Evolutionary conservation across 2,329 filamentous ascomycete species (phyloP).

Genomic region (Penicillium nordicum): DNA sequence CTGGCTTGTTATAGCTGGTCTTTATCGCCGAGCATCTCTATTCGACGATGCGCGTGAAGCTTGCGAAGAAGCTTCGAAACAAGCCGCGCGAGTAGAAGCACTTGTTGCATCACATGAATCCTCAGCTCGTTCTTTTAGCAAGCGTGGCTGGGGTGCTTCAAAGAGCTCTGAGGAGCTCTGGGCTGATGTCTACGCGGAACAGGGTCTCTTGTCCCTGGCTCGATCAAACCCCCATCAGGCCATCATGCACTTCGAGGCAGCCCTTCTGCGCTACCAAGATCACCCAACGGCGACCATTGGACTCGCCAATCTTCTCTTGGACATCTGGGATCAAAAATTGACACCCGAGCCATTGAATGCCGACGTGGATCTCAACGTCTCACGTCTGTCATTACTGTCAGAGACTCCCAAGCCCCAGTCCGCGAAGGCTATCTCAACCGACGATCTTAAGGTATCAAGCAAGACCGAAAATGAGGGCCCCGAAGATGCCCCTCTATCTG

Average conservation of each 20-base stretch:
- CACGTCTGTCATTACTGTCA: conserved; percentile 25
- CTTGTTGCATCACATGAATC: conserved; percentile 62
- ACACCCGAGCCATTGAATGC: conserved; percentile 33
- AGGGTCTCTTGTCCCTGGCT: conserved; percentile 64
- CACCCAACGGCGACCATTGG: conserved; percentile 78
- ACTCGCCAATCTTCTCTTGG: conserved; percentile 78
- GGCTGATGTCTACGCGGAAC: conserved; percentile 79
- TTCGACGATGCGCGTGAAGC: conserved; percentile 77
- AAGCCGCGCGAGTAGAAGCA: conserved; percentile 67
- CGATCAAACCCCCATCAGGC: conserved; percentile 65
- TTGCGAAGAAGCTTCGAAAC: conserved; percentile 73
- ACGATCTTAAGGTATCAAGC: conserved; percentile 17
- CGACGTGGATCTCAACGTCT: conserved; percentile 27
- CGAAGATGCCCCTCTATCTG: conserved; percentile 10
- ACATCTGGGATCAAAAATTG: conserved; percentile 65
- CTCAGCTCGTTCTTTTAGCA: conserved; percentile 59
- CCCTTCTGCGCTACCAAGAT: conserved; percentile 73
- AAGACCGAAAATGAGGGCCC: conserved; percentile 2
- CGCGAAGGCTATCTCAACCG: conserved; percentile 20
- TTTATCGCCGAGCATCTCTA: conserved; percentile 80
- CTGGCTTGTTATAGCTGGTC: conserved; percentile 84
- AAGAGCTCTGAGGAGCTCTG: conserved; percentile 80
- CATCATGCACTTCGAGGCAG: conserved; percentile 74
- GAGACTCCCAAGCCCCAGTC: conserved; percentile 21
- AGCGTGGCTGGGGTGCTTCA: conserved; percentile 71